Conservation (phyloP, 208 protist genomes). For the Vickermania spadyakhi region DNA sequence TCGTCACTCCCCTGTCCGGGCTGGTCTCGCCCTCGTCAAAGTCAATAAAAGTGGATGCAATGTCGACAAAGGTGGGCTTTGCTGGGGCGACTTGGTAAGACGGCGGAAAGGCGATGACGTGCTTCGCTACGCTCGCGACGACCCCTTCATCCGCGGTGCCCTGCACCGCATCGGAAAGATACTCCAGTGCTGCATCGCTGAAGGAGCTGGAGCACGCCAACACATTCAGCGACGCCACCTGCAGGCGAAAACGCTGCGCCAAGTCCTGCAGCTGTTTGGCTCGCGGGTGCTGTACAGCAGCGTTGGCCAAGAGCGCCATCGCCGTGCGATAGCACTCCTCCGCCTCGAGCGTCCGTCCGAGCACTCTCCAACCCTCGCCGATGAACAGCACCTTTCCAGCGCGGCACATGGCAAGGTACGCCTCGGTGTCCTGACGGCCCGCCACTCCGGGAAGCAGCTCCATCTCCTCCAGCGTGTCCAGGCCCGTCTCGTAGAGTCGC, state of each 20-base stretch:
- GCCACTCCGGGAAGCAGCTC: slow-evolving; percentile 70
- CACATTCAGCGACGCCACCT: slow-evolving; percentile 20
- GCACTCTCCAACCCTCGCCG: slow-evolving; percentile 63
- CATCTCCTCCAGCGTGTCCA: slow-evolving; percentile 59
- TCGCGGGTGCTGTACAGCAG: slow-evolving; percentile 5
- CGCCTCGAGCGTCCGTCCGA: slow-evolving; percentile 11
- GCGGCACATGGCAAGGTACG: slow-evolving; percentile 23
- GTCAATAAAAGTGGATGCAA: slow-evolving; percentile 68
- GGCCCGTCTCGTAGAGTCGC: slow-evolving; percentile 63
- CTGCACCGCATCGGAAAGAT: slow-evolving; percentile 10
- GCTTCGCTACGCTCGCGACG: slow-evolving; percentile 36
- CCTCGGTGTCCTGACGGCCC: slow-evolving; percentile 45
- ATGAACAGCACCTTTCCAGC: slow-evolving; percentile 61
- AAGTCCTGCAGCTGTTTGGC: slow-evolving; percentile 24
- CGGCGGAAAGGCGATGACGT: slow-evolving; percentile 67
- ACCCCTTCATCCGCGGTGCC: slow-evolving; percentile 16
- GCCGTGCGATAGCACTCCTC: slow-evolving; percentile 43
- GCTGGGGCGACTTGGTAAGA: slow-evolving; percentile 64
- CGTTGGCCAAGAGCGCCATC: slow-evolving; percentile 21
- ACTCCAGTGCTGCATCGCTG: slow-evolving; percentile 7
- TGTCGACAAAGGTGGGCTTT: slow-evolving; percentile 83
- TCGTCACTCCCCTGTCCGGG: neutral
- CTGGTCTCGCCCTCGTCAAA: slow-evolving; percentile 20
- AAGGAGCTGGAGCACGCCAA: neutral
- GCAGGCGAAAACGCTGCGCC: slow-evolving; percentile 27